Base-by-base conservation (phyloP, 257 asterid species). In the Solanum ossicruentum region DNA sequence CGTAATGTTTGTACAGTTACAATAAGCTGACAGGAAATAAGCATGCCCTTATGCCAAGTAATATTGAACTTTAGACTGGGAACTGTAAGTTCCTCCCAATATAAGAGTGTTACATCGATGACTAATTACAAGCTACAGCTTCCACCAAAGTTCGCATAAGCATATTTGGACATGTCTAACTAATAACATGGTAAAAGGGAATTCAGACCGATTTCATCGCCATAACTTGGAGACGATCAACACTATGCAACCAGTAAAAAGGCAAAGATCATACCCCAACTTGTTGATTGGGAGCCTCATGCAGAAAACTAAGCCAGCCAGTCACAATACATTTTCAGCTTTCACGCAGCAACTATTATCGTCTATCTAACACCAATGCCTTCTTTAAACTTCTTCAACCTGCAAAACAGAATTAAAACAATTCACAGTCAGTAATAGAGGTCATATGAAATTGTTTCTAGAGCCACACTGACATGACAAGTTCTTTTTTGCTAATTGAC, bases 331-430 rank as follows among this genome's bases (percentile, higher is more conserved):
- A 71, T 18, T 10, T 18, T 41, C 28, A 41, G 32, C 55, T 36
- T 18, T 16, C 80, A 71, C 11, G 51, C 77, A 69, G 51, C 54
- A 71, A 10, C 80, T 41, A 71, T 18, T 18, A 71, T 71, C 23
- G 15, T 39, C 77, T 36, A 20, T 71, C 80, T 43, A 71, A 20
- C 32, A 23, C 55, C 79, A 7, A 10, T 43, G 18, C 55, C 36
- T 43, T 36, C 77, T 36, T 69, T 81, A 84, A 72, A 84, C 83
- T 56, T 84, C 86, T 84, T 84, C 86, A 45, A 84, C 86, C 86
- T 84, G 39, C 57, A 84, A 36, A 84, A 6, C 23, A 83, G 28
- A 82, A 82, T 45, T 26, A 45, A 58, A 58, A 36, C 55, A 58
- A 82, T 26, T 41, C 45, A 49, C 23, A 43, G 57, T 43, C 57